Evolutionary conservation across 371 early-diverging fungal species (phyloP).

Genomic region (Syncephalastrum contaminatum): DNA sequence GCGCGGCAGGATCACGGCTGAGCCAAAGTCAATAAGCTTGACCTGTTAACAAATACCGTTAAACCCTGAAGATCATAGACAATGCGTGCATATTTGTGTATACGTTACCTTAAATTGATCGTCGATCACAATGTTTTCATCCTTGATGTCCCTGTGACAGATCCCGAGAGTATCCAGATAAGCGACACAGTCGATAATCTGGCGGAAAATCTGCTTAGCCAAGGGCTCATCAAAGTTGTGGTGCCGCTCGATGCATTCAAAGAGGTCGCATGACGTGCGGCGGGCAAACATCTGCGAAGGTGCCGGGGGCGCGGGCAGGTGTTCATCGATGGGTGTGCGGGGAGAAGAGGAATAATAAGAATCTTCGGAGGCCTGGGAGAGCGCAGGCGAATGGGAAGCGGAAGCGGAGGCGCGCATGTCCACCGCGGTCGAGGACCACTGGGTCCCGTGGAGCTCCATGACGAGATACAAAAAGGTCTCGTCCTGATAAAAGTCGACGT

Average conservation of each 20-base stretch:
- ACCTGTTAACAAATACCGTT: slow-evolving; percentile 24
- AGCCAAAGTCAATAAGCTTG: slow-evolving; percentile 85
- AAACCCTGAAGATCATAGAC: not conserved
- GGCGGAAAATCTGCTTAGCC: slow-evolving; percentile 63
- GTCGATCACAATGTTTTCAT: slow-evolving; percentile 81
- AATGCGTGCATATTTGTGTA: not conserved
- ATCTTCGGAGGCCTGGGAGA: slow-evolving; percentile 26
- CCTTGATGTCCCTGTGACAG: slow-evolving; percentile 69
- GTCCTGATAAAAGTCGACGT: slow-evolving; percentile 69
- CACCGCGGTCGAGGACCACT: slow-evolving; percentile 45
- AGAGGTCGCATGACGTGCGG: slow-evolving; percentile 68
- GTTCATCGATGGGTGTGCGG: not conserved
- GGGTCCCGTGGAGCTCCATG: slow-evolving; percentile 79
- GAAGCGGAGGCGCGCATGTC: slow-evolving; percentile 8
- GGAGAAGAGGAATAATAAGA: slow-evolving; percentile 17
- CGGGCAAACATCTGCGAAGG: slow-evolving; percentile 40
- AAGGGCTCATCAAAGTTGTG: slow-evolving; percentile 61
- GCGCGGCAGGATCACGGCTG: slow-evolving; percentile 60
- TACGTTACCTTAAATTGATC: slow-evolving; percentile 46
- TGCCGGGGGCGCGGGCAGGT: slow-evolving; percentile 13
- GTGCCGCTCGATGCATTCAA: slow-evolving; percentile 79
- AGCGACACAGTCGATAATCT: slow-evolving; percentile 67
- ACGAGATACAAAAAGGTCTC: slow-evolving; percentile 67
- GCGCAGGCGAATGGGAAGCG: slow-evolving; percentile 26
- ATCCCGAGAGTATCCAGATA: slow-evolving; percentile 59